These are phyloP conservation scores for Colletotrichum plurivorum DNA, from an alignment of 2,329 filamentous ascomycete species.

Conservation along the genomic window DNA sequence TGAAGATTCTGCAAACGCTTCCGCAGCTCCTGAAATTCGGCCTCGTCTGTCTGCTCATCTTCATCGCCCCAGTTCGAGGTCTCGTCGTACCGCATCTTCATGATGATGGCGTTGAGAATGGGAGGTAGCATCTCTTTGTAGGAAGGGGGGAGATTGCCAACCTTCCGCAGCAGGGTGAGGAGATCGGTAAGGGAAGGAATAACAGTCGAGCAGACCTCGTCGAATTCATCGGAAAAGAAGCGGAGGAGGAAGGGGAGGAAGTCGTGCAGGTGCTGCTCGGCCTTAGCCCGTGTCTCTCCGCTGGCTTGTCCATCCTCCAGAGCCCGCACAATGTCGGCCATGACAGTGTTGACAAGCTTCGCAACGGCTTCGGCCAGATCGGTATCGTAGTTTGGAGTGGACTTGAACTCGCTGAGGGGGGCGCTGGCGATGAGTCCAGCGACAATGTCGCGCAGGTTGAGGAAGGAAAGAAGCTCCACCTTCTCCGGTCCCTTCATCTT, in stretches of 20 bases:
- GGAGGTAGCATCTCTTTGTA: slow-evolving; percentile 88
- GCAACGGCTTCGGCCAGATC: slow-evolving; percentile 96
- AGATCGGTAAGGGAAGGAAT: slow-evolving; percentile 95
- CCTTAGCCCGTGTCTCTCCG: slow-evolving; percentile 77
- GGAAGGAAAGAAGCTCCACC: slow-evolving; percentile 91
- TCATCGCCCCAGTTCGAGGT: slow-evolving; percentile 94
- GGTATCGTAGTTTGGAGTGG: slow-evolving; percentile 90
- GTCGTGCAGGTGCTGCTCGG: slow-evolving; percentile 84
- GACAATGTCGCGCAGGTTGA: slow-evolving; percentile 89
- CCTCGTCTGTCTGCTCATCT: slow-evolving; percentile 95
- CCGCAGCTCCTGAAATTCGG: slow-evolving; percentile 94
- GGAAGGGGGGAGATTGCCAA: slow-evolving; percentile 76
- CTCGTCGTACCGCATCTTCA: slow-evolving; percentile 98
- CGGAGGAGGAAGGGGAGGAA: slow-evolving; percentile 91
- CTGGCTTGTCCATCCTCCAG: slow-evolving; percentile 78
- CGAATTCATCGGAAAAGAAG: slow-evolving; percentile 98
- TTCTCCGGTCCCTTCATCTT: slow-evolving; percentile 98
- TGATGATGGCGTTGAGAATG: slow-evolving; percentile 91
- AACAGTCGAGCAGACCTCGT: slow-evolving; percentile 96
- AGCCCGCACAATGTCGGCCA: slow-evolving; percentile 88
- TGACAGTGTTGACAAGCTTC: slow-evolving; percentile 92
- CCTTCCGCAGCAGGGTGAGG: slow-evolving; percentile 89
- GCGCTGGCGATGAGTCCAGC: slow-evolving; percentile 88
- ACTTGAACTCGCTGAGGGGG: slow-evolving; percentile 82
- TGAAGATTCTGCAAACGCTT: slow-evolving; percentile 92